Conservation (phyloP, 768 basidiomycete genomes). For the Tylopilus balloui region DNA sequence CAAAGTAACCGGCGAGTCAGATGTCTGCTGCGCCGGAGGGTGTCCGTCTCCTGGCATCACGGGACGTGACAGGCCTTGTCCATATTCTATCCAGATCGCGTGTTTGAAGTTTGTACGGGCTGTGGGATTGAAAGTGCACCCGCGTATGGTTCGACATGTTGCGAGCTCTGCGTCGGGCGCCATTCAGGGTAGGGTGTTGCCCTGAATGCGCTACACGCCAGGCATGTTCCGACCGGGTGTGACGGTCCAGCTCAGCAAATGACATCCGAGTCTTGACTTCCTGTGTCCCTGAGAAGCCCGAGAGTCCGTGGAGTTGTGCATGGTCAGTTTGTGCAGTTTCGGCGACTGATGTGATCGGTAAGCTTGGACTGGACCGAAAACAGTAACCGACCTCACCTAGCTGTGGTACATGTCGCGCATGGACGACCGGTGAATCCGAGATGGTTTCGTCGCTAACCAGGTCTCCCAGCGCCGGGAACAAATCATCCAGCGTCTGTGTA, state of each 20-base stretch:
- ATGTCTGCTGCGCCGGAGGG: conserved; percentile 33
- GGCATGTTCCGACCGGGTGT: conserved; percentile 7
- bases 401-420: conserved; percentile 10
- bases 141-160: conserved; percentile 13
- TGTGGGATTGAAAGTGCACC: conserved; percentile 14
- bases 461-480: conserved; percentile 20
- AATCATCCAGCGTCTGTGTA: conserved; percentile 22
- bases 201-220: conserved; percentile 2
- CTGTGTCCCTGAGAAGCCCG: conserved; percentile 24
- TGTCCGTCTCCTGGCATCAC: conserved; percentile 29
- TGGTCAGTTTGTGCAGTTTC: conserved; percentile 8
- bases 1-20: conserved; percentile 12
- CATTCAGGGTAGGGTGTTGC: not conserved
- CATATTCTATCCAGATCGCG: conserved; percentile 22
- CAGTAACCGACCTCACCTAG: conserved; percentile 13
- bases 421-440: conserved; percentile 29
- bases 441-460: conserved; percentile 4
- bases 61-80: conserved; percentile 21
- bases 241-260: conserved; percentile 6
- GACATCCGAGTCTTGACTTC: conserved; percentile 4
- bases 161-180: conserved; percentile 6
- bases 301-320: conserved; percentile 22
- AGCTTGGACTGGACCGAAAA: conserved; percentile 7
- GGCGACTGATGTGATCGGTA: conserved; percentile 10
- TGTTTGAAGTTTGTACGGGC: conserved; percentile 17